Base-by-base conservation (phyloP, 1,284 basidiomycete genomes). In the Apiotrichum brassicae region DNA sequence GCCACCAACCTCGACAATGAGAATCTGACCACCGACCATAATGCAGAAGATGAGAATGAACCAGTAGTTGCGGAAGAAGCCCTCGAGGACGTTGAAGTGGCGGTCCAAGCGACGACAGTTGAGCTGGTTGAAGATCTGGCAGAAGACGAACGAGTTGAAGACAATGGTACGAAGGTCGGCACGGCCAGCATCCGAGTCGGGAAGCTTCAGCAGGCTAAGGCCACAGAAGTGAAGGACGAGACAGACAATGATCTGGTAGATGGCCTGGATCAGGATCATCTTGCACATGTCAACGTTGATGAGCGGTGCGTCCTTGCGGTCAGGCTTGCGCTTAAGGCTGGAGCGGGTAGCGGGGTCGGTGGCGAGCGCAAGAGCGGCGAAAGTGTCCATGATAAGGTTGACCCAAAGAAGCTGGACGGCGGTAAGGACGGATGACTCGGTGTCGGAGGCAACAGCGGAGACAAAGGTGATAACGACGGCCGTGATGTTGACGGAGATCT, bases 81-180 rank as follows among this genome's bases (percentile, higher is more conserved):
- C 90, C 61, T 86, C 82, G 63, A 97, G 90, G 53, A 97, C 82
- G 73, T 98, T 98, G 58, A 92, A 78, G 51, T 82, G 81, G 53
- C 81, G 82, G 62, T 94, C 91, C 45, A 98, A 77, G 37, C 89
- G 79, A 49, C 94, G 79, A 59, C 85, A 90, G 67, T 97, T 97
- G 73, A 97, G 73, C 55, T 90, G 92, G 76, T 97, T 97, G 76
- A 77, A 89, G 61, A 97, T 90, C 70, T 95, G 91, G 43, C 88
- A 89, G 73, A 97, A 97, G 39, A 98, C 94, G 65, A 97, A 98
- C 16, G 84, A 62, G 68, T 97, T 98, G 82, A 98, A 98, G 35
- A 97, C 87, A 13, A 97, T 77, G 0, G 93, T 91, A 62, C 84
- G 82, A 12, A 94, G 78, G 48, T 85, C 75, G 9, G 75, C 67